Percentiles rank a stretch among this genome's conserved stretches.
Conservation (phyloP, 257 asterid species). For the Capsicum chinense region DNA sequence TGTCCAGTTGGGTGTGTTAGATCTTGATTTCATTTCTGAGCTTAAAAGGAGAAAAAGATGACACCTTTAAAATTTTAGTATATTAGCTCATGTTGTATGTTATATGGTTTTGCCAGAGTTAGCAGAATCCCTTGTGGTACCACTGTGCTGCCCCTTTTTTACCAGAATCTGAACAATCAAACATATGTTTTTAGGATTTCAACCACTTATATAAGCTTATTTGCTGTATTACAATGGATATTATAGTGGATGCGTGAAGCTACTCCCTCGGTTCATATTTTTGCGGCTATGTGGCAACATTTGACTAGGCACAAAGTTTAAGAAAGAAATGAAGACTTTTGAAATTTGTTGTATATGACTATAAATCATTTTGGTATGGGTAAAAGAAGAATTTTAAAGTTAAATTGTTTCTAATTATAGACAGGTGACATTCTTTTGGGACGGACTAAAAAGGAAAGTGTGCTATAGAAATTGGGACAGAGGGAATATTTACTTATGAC, state of each 20-base stretch:
- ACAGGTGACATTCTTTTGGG: no score
- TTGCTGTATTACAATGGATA: neutral
- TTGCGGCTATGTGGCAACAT: no score
- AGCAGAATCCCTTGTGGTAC: neutral
- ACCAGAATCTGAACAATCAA: neutral
- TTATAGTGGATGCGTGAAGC: neutral
- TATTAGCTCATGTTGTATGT: neutral
- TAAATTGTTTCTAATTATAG: no score
- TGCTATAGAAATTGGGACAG: no score
- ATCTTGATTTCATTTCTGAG: conserved; percentile 12
- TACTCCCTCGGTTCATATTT: no score
- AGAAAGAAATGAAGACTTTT: no score
- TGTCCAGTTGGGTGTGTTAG: neutral
- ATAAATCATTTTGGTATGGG: no score
- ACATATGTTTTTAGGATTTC: neutral
- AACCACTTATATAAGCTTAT: neutral
- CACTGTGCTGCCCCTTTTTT: no score
- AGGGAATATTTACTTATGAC: neutral
- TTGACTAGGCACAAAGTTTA: no score
- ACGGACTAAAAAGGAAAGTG: no score
- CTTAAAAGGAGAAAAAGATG: neutral
- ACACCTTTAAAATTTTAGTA: neutral
- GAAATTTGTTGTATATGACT: no score
- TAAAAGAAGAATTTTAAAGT: no score
- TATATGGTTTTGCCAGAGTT: neutral